These are phyloP conservation scores for Aspergillus neotritici DNA, from an alignment of 2,329 filamentous ascomycete species.

Conservation along the genomic window DNA sequence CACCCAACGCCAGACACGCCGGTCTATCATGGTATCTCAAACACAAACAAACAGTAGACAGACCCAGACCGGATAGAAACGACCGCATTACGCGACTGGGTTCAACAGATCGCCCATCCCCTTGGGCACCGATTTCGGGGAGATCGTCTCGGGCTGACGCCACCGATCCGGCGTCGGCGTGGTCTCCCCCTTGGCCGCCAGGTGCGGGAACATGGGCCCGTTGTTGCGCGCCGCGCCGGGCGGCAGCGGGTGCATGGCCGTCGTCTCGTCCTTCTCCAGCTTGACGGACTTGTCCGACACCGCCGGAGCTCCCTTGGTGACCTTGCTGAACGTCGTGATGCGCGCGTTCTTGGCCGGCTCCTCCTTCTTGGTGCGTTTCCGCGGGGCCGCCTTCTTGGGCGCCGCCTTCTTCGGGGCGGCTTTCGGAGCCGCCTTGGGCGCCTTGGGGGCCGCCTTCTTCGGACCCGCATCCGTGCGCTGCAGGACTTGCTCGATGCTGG, in stretches of 20 bases:
- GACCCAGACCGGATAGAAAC: conserved; percentile 3
- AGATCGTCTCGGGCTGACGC: conserved; percentile 18
- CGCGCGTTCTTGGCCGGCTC: conserved; percentile 20
- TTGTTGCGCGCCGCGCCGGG: conserved; percentile 34
- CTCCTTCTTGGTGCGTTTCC: conserved; percentile 21
- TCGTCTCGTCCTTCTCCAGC: conserved; percentile 22
- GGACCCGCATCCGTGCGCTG: conserved; percentile 7
- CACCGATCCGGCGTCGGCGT: conserved; percentile 11
- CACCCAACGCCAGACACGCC: conserved; percentile 12
- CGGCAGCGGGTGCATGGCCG: conserved; percentile 33
- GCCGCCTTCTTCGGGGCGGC: conserved; percentile 19
- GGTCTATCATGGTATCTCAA: conserved; percentile 36
- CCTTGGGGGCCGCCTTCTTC: conserved; percentile 13
- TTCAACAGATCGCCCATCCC: conserved; percentile 20
- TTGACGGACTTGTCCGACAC: conserved; percentile 20
- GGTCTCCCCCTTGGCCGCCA: conserved; percentile 14
- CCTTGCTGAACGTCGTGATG: conserved; percentile 30
- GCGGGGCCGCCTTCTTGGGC: conserved; percentile 18
- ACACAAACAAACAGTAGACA: conserved; percentile 7
- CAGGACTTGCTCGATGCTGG: conserved; percentile 23
- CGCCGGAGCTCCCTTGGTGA: conserved; percentile 27
- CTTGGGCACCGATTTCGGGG: conserved; percentile 19
- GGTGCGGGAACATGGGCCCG: conserved; percentile 27
- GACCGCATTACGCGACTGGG: conserved; percentile 11
- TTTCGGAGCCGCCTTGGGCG: conserved; percentile 3